These are phyloP conservation scores for Anisodus acutangulus DNA, from an alignment of 257 asterid genomes.

Conservation along the genomic window DNA sequence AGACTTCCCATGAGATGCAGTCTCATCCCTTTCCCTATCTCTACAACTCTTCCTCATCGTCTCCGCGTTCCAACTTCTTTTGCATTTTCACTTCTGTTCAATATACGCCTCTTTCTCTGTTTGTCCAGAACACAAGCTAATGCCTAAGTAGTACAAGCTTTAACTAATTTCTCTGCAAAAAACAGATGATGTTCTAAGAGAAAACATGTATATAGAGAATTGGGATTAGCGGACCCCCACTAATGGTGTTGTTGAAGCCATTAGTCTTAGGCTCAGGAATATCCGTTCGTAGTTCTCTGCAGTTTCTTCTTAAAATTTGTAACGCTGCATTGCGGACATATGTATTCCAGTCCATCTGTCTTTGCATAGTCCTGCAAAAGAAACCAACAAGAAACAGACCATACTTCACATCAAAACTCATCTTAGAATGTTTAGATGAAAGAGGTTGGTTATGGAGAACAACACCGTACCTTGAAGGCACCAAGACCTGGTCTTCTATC, in stretches of 20 bases:
- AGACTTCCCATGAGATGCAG: background rate
- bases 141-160: background rate
- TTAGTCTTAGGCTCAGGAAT: slow-evolving; percentile 46
- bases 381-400: slow-evolving; percentile 16
- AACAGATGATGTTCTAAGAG: background rate
- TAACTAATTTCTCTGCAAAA: slow-evolving; percentile 7
- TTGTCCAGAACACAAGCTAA: slow-evolving; percentile 23
- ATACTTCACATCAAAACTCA: background rate
- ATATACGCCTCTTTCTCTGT: background rate
- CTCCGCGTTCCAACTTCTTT: background rate
- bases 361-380: slow-evolving; percentile 89
- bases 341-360: slow-evolving; percentile 98
- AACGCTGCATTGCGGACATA: slow-evolving; percentile 97
- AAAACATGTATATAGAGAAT: background rate
- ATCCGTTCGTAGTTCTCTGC: slow-evolving; percentile 71
- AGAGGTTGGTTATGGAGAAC: slow-evolving; percentile 20
- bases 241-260: slow-evolving; percentile 3
- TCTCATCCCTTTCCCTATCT: background rate
- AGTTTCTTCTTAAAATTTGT: slow-evolving; percentile 82
- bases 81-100: slow-evolving; percentile 2
- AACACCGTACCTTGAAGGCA: slow-evolving; percentile 76
- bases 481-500: slow-evolving; percentile 97
- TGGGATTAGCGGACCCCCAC: background rate
- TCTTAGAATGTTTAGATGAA: background rate
- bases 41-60: slow-evolving; percentile 8